Evolutionary conservation across 164 flowering plant species (phyloP).

Genomic region (Dillenia turbinata): DNA sequence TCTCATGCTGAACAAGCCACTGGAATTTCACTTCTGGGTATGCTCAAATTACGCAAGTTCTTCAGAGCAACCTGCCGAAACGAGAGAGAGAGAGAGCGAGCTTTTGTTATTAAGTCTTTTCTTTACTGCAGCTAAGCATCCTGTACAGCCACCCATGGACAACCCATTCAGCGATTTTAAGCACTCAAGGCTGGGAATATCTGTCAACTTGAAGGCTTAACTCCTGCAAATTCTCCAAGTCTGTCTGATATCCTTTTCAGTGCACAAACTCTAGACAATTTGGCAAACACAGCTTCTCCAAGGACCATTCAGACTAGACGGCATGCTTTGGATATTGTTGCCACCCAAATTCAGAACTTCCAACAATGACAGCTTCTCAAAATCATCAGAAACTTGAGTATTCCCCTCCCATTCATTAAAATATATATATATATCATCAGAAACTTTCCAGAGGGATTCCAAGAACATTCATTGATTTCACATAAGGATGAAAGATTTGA

Average conservation of each 20-base stretch:
- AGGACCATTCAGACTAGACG: conserved; percentile 32
- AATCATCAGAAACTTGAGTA: conserved; percentile 29
- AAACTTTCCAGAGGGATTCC: conserved; percentile 30
- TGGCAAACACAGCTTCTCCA: conserved; percentile 16
- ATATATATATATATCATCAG: too few relatives aligned
- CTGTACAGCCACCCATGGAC: conserved; percentile 30
- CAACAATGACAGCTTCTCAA: conserved; percentile 32
- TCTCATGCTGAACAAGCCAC: conserved; percentile 19
- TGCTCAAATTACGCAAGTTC: conserved; percentile 18
- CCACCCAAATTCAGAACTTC: conserved; percentile 24
- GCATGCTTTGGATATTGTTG: conserved; percentile 31
- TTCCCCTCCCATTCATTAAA: too few relatives aligned
- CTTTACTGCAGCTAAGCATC: conserved; percentile 16
- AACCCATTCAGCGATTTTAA: conserved; percentile 36
- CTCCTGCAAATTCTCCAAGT: conserved; percentile 16
- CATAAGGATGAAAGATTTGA: conserved; percentile 25
- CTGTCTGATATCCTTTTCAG: conserved; percentile 26
- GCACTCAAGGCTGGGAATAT: conserved; percentile 42
- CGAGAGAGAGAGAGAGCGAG: conserved; percentile 5
- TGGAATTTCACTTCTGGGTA: conserved; percentile 41
- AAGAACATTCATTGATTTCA: conserved; percentile 30
- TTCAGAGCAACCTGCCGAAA: conserved; percentile 18
- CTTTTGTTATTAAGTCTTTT: conserved; percentile 22
- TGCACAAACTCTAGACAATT: conserved; percentile 28
- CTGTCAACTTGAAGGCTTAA: conserved; percentile 24